These are phyloP conservation scores for Diplodia scrobiculata DNA, from an alignment of 2,329 filamentous ascomycete species.

Conservation along the genomic window DNA sequence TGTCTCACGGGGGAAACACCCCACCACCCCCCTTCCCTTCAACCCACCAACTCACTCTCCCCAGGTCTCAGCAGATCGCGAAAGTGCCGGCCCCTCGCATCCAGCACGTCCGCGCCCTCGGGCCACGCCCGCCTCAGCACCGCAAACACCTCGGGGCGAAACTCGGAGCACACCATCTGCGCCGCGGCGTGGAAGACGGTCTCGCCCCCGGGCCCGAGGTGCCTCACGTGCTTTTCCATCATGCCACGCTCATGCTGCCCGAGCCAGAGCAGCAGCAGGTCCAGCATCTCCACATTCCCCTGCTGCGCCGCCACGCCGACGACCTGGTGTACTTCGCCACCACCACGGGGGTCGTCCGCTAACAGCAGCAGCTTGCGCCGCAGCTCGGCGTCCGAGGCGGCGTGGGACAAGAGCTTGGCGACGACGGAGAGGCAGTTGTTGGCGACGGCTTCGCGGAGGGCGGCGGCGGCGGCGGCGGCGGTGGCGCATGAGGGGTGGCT, in stretches of 20 bases:
- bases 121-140: not conserved
- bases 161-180: not conserved
- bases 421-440: not conserved
- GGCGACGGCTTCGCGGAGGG: not conserved
- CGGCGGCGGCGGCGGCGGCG: not conserved
- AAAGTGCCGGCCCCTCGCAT: not conserved
- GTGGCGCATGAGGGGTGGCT: too few species aligned
- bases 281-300: not conserved
- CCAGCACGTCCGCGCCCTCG: not conserved
- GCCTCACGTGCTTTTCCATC: not conserved
- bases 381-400: not conserved
- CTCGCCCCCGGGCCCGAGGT: not conserved
- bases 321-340: not conserved
- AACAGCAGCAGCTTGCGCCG: not conserved
- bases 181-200: slow-evolving; percentile 6
- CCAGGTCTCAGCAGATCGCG: not conserved
- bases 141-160: not conserved
- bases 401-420: not conserved
- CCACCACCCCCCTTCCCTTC: too few species aligned
- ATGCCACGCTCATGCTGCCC: too few species aligned
- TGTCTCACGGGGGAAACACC: too few species aligned
- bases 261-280: too few species aligned
- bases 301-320: not conserved
- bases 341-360: too few species aligned
- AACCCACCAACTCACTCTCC: not conserved